phyloP scores from a whole-genome alignment of 345 rosid genomes.

The Eucalyptus albens region DNA sequence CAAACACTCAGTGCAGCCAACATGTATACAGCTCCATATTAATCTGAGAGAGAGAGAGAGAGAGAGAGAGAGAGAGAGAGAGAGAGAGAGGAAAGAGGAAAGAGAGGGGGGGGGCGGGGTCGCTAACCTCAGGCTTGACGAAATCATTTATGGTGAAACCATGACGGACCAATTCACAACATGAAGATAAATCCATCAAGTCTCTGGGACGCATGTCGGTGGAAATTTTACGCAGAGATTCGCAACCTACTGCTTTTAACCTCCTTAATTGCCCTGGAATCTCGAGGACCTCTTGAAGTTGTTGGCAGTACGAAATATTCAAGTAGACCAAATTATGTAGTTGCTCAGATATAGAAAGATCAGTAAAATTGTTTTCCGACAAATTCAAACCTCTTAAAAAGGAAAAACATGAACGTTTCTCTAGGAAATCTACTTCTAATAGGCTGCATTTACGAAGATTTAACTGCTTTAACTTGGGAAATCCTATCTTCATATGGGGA shows the following conservation, averaged over 20 bases:
- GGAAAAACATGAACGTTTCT: background rate
- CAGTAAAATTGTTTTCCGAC: background rate
- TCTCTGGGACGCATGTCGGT: accelerated
- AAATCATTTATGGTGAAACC: too few species aligned
- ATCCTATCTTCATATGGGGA: background rate
- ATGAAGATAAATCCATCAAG: too few species aligned
- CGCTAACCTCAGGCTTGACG: too few species aligned
- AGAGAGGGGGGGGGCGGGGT: too few species aligned
- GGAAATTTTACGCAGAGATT: too few species aligned
- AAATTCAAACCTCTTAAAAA: accelerated
- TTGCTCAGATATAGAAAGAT: background rate
- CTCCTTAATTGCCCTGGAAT: accelerated
- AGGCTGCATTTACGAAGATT: background rate
- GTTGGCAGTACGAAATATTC: background rate
- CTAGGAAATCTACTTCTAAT: background rate
- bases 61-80: too few species aligned
- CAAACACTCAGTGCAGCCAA: too few species aligned
- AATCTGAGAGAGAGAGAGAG: accelerated
- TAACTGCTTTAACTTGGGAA: background rate
- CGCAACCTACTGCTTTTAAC: accelerated
- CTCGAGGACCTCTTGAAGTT: background rate
- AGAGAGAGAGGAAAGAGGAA: too few species aligned
- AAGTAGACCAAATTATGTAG: accelerated
- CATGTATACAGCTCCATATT: too few species aligned
- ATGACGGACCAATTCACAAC: too few species aligned